Evolutionary conservation across 2,329 filamentous ascomycete genomes (phyloP), one percentile per base, ranked within the genome.

Genomic region (Aspergillus udagawae): DNA sequence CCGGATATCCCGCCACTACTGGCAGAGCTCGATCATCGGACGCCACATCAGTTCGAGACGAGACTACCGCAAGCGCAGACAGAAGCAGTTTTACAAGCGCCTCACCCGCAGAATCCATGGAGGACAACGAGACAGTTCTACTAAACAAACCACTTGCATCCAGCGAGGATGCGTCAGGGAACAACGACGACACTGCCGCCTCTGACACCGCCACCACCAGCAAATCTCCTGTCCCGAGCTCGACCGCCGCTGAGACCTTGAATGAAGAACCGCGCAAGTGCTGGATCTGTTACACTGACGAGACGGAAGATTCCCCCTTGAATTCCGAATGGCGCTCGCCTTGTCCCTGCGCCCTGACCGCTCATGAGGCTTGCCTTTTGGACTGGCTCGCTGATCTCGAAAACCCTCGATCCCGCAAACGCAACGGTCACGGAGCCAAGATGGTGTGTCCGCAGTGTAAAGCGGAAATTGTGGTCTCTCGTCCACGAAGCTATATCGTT

Each of bases 371-470:
- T 59, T 96, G 92, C 71, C 82, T 97, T 63, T 81, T 97, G 42
- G 89, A 91, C 67, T 99, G 92, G 92, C 88, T 97, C 20, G 88
- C 90, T n/a, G 91, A 96, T 70, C 85, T 91, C 69, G 92, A 97
- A 75, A 79, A 83, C 23, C 83, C 83, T 1, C 81, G 77, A 41
- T 75, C 82, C 20, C 69, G 78, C 59, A 76, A 78, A 62, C 73
- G 77, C 63, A 73, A 71, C 74, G 83, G 70, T 72, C 80, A 71
- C 21, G 71, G 70, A 28, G 84, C 85, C 54, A 86, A 86, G 60
- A 85, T 97, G 61, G 79, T 84, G 54, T 99, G 94, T 70, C 93
- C 93, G 2, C 90, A 96, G 61, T 99, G 94, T 82, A 94, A 96
- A 72, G 83, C 86, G 1, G 83, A 86, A 63, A 96, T 97, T 66